Evolutionary conservation across 257 asterid genomes (phyloP), one percentile per base, ranked within the genome.

Genomic region (Plantago major): DNA sequence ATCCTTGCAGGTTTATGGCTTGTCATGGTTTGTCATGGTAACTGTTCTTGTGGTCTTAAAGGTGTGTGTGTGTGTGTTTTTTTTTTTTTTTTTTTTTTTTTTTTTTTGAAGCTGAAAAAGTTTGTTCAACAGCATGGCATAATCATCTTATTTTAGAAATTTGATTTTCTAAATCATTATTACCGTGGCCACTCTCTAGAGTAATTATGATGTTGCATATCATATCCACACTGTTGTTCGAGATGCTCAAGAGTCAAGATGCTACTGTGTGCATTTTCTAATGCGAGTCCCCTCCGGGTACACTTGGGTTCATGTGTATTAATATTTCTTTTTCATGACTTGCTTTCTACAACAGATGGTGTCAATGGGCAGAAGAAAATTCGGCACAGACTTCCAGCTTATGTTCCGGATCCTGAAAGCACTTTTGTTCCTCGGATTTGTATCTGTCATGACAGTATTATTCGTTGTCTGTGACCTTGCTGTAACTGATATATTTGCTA

Each of bases 361-460:
- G 10, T 76, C 81, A 43, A 69, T 76, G 26, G 81, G 81, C 11
- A 45, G 81, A 50, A 67, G 74, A 48, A 71, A 68, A 58, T 76
- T 67, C 53, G 72, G 81, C 40, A 76, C 81, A 3, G 62, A 76
- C 51, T 76, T 76, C 46, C 81, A 76, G 64, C 77, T 76, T 9
- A 60, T 64, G 52, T 76, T 76, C 56, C 71, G 81, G 72, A 67
- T 76, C n/a, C 51, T 76, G 57, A 76, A 76, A 63, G 81, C 77
- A 42, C 68, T 71, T 19, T 67, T 76, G 55, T 76, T 76, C 13
- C 49, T 71, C 22, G 72, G 77, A 16, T 71, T 76, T 18, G 64
- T 76, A 42, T 46, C 81, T 38, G 63, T 76, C 63, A 71, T 76
- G 30, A 68, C 67, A 1, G 46, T 76, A 19, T 28, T 76, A 60